Percentiles rank a stretch among this genome's conserved stretches.
phyloP scores from a whole-genome alignment of 108 stramenopile species.

The Nitzschia putrida region DNA sequence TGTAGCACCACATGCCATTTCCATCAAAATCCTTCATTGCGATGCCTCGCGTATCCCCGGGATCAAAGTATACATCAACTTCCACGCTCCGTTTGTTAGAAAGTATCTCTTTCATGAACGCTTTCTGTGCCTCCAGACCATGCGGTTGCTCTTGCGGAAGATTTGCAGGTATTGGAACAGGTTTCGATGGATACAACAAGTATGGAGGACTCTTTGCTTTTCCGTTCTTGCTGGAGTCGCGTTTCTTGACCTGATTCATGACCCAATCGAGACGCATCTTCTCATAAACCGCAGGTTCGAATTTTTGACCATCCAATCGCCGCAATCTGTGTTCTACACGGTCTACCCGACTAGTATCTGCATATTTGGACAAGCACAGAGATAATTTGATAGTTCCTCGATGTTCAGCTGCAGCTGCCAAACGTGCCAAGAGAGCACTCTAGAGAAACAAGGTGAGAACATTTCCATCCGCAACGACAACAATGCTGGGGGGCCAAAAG shows the following conservation, averaged over 20 bases:
- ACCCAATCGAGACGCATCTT: background rate
- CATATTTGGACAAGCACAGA: slow-evolving; percentile 20
- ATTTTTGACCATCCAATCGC: slow-evolving; percentile 4
- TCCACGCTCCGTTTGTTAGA: slow-evolving; percentile 1
- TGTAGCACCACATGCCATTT: background rate
- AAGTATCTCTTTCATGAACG: background rate
- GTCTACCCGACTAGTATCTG: background rate
- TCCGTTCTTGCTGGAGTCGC: too few relatives aligned
- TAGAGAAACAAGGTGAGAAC: background rate
- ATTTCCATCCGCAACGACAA: background rate
- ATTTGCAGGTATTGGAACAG: background rate
- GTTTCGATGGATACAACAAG: background rate
- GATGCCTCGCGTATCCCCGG: background rate
- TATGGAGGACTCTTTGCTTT: background rate
- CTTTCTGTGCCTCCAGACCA: background rate
- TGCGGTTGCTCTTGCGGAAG: background rate
- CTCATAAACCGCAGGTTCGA: background rate
- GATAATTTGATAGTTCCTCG: slow-evolving; percentile 1
- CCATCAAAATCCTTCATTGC: background rate
- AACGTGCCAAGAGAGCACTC: background rate
- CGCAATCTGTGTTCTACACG: background rate
- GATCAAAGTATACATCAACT: background rate
- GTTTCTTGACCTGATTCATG: background rate
- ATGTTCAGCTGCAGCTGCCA: slow-evolving; percentile 3
- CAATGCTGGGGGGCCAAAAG: background rate